Percentiles rank a stretch among this genome's conserved stretches.
These are phyloP conservation scores for Closterium sp. DNA, from an alignment of 139 green algal genomes.

Conservation along the genomic window DNA sequence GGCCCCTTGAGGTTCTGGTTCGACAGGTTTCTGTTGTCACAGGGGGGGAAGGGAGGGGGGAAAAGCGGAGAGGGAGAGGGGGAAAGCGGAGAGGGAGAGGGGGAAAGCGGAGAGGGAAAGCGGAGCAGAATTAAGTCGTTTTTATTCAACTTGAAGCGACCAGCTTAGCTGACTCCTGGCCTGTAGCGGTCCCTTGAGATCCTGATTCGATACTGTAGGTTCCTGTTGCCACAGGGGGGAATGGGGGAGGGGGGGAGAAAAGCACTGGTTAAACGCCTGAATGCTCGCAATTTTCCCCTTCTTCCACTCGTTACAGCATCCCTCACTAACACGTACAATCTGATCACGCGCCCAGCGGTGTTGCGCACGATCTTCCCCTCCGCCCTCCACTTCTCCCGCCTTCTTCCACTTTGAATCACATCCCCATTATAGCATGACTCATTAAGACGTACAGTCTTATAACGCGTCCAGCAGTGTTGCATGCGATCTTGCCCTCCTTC, in stretches of 20 bases:
- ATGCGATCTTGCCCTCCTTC: background rate
- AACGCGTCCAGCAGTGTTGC: background rate
- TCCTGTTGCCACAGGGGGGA: background rate
- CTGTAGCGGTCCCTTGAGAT: background rate
- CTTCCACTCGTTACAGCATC: too few relatives aligned
- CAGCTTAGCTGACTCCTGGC: background rate
- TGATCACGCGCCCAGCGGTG: too few relatives aligned
- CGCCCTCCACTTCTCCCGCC: too few relatives aligned
- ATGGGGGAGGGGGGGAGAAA: background rate
- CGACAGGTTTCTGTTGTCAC: background rate
- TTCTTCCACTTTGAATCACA: too few relatives aligned
- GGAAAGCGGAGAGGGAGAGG: too few relatives aligned
- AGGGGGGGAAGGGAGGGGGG: too few relatives aligned
- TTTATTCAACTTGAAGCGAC: too few relatives aligned
- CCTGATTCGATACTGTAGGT: background rate
- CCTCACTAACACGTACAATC: background rate
- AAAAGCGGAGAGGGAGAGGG: background rate
- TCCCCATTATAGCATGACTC: background rate
- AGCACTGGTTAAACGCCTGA: too few relatives aligned
- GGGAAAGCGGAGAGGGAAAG: too few relatives aligned
- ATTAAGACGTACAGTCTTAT: background rate
- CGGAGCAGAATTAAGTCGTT: too few relatives aligned
- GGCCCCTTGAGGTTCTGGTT: background rate
- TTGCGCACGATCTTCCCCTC: too few relatives aligned
- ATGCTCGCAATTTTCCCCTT: too few relatives aligned